Evolutionary conservation across 1,284 basidiomycete genomes (phyloP), one percentile per base, ranked within the genome.

Genomic region (Amylostereum chailletii): DNA sequence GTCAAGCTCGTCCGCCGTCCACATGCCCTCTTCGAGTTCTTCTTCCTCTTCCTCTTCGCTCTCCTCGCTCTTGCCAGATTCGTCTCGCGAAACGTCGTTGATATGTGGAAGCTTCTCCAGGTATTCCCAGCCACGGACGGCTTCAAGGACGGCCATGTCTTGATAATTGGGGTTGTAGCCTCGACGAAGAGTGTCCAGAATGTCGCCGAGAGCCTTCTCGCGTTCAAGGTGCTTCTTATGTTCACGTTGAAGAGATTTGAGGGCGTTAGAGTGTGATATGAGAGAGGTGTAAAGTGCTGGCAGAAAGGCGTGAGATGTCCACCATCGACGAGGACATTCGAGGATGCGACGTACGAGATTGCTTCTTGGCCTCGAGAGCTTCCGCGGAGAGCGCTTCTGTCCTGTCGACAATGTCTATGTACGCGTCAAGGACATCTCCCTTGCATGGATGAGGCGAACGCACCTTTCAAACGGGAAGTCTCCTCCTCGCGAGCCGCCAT

Each of bases 111-210:
- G 67, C 1, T 82, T 83, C 10, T 81, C 81, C n/a, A 85, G 79
- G 50, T 85, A 81, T 61, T 92, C 89, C 83, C 91, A 98, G 8
- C 93, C 94, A 42, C 93, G 84, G 5, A 97, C 94, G 11, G 95
- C 94, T 57, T 94, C 94, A 40, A 97, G 82, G 51, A 98, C 95
- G 6, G 92, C 94, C 95, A 99, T 98, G 63, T 99, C 95, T 65
- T 95, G 91, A 65, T 97, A 97, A 67, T 99, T 99, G 27, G 95
- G 95, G 66, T 99, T 99, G 71, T 97, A 98, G 0, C 86, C 86
- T 6, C 79, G 77, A 8, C 90, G 81, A 2, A 99, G 77, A 36
- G 85, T 75, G 51, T 85, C 79, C 10, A 99, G 76, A 47, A 98
- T 87, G n/a, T 83, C 78, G n/a, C 86, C 85, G 2, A 99, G 77